A percentile compares a stretch with the other conserved stretches of the same genome.
phyloP scores from a whole-genome alignment of 192 early-diverging fungal genomes.

The Jimgerdemannia flammicorona region DNA sequence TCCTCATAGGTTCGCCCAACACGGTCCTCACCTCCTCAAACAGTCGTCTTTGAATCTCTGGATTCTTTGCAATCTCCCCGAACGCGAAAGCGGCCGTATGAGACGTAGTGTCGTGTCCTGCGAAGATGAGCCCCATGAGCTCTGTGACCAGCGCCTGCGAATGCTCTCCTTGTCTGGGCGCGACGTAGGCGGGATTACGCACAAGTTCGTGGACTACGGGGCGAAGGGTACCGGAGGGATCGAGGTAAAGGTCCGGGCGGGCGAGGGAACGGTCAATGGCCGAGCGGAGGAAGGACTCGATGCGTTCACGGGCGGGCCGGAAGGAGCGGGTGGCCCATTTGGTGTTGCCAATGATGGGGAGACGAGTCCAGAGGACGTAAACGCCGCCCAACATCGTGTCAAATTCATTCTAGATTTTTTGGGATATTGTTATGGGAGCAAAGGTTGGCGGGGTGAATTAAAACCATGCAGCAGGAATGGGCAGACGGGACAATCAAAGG shows the following conservation, averaged over 20 bases:
- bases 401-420: not conserved
- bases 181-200: slow-evolving; percentile 16
- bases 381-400: not conserved
- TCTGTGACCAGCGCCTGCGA: slow-evolving; percentile 38
- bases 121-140: slow-evolving; percentile 48
- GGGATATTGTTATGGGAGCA: slow-evolving; percentile 5
- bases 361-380: slow-evolving; percentile 10
- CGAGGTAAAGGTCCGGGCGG: slow-evolving; percentile 1
- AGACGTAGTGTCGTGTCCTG: slow-evolving; percentile 52
- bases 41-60: slow-evolving; percentile 37
- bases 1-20: slow-evolving; percentile 18
- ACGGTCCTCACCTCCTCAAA: slow-evolving; percentile 30
- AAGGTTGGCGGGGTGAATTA: slow-evolving; percentile 13
- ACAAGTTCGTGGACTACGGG: not conserved
- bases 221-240: slow-evolving; percentile 1
- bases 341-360: slow-evolving; percentile 25
- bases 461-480: slow-evolving; percentile 3
- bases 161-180: slow-evolving; percentile 13
- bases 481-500: not conserved
- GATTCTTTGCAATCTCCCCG: slow-evolving; percentile 36
- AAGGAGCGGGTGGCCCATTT: slow-evolving; percentile 25
- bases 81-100: slow-evolving; percentile 41
- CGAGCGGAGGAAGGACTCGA: slow-evolving; percentile 24
- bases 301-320: slow-evolving; percentile 14
- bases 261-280: slow-evolving; percentile 4